Percentiles rank a stretch among this genome's conserved stretches.
Evolutionary conservation across 2,329 filamentous ascomycete species (phyloP).

Genomic region (Gaeumannomyces tritici): DNA sequence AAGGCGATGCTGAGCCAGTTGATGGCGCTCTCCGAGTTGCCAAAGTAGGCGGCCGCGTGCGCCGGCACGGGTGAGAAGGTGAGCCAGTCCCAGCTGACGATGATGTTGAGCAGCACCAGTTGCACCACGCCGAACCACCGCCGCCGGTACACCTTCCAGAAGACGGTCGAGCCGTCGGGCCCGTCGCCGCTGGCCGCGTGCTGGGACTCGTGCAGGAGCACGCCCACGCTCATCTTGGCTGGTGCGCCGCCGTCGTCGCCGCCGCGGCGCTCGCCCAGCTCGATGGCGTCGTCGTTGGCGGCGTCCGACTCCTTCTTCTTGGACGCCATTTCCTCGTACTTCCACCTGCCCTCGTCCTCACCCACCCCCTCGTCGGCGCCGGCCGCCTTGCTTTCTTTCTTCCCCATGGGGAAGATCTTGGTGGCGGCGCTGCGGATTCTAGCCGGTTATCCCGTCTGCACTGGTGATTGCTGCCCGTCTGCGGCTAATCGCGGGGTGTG

Average conservation of each 20-base stretch:
- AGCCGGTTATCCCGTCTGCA: no score
- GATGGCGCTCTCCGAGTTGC: slow-evolving; percentile 63
- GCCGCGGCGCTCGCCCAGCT: neutral
- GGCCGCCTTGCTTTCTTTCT: neutral
- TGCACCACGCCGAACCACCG: slow-evolving; percentile 83
- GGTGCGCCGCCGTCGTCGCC: neutral
- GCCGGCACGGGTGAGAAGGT: slow-evolving; percentile 79
- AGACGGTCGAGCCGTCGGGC: slow-evolving; percentile 4
- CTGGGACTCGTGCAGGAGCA: slow-evolving; percentile 1
- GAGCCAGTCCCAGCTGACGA: slow-evolving; percentile 97
- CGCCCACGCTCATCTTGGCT: neutral
- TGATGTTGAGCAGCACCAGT: slow-evolving; percentile 78
- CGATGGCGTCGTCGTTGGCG: neutral
- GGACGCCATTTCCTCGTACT: neutral
- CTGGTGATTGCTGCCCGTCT: no score
- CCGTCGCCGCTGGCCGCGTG: slow-evolving; percentile 4
- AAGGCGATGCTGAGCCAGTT: slow-evolving; percentile 92
- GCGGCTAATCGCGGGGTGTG: no score
- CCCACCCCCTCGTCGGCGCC: neutral
- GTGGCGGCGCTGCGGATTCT: neutral
- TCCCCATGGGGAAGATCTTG: neutral
- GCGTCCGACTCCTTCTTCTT: neutral
- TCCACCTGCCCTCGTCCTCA: neutral
- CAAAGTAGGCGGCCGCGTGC: slow-evolving; percentile 65
- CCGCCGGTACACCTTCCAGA: slow-evolving; percentile 56